These are phyloP conservation scores for Hypoxylon sp. DNA, from an alignment of 2,329 filamentous ascomycete genomes.

Conservation along the genomic window DNA sequence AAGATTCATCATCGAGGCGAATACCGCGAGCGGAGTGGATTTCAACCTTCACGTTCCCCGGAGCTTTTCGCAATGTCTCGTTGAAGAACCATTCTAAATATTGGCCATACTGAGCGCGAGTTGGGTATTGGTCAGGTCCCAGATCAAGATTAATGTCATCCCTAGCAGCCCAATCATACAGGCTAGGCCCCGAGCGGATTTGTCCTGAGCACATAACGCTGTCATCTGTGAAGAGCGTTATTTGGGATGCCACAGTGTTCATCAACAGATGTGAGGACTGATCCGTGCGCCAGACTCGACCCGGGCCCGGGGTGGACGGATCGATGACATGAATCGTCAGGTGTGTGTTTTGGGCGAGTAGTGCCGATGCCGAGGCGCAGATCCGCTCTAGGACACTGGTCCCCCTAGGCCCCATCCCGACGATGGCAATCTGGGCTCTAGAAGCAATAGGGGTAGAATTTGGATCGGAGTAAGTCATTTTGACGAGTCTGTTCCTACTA, in stretches of 20 bases:
- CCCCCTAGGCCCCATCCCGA: slow-evolving; percentile 28
- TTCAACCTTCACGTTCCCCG: slow-evolving; percentile 14
- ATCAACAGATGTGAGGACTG: slow-evolving; percentile 29
- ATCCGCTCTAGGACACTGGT: slow-evolving; percentile 28
- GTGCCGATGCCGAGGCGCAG: slow-evolving; percentile 21
- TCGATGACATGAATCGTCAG: slow-evolving; percentile 23
- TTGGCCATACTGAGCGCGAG: slow-evolving; percentile 22
- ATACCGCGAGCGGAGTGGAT: slow-evolving; percentile 19
- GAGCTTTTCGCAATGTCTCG: slow-evolving; percentile 10
- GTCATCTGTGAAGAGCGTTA: slow-evolving; percentile 30
- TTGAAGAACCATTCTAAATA: slow-evolving; percentile 31
- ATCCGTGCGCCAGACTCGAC: slow-evolving; percentile 22
- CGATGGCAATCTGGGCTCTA: no score
- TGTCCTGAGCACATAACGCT: slow-evolving; percentile 24
- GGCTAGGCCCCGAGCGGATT: slow-evolving; percentile 19
- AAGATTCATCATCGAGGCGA: slow-evolving; percentile 15
- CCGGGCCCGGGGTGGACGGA: slow-evolving; percentile 18
- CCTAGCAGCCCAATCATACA: slow-evolving; percentile 16
- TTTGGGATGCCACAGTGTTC: slow-evolving; percentile 31
- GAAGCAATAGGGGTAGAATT: no score
- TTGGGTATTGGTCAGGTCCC: slow-evolving; percentile 28
- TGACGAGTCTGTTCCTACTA: no score
- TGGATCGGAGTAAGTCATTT: no score
- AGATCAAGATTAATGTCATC: neutral
- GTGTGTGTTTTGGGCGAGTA: slow-evolving; percentile 8